A percentile compares a stretch with the other conserved stretches of the same genome.
These are phyloP conservation scores for Flaveria ramosissima DNA, from an alignment of 129 eudicot genomes.

Conservation along the genomic window DNA sequence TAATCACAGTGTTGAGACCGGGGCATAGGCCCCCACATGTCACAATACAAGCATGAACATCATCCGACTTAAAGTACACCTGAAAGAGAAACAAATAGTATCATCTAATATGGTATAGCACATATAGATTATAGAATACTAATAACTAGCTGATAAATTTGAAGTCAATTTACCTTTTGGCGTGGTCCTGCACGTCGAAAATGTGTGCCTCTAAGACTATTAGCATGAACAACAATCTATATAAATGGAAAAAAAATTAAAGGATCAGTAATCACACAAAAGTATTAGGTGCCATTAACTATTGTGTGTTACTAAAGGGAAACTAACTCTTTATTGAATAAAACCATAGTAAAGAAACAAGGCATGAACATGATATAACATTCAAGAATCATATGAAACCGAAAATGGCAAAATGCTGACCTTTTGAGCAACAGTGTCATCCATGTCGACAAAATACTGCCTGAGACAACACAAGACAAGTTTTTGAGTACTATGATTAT, in stretches of 20 bases:
- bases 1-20: conserved; percentile 90
- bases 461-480: conserved; percentile 41
- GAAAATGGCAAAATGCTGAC: conserved; percentile 40
- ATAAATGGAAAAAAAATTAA: background rate
- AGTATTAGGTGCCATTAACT: background rate
- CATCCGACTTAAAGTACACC: conserved; percentile 81
- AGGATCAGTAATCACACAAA: background rate
- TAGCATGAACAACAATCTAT: conserved; percentile 74
- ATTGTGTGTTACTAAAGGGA: background rate
- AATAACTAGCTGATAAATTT: background rate
- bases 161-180: conserved; percentile 53
- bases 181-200: conserved; percentile 97
- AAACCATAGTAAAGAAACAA: conserved; percentile 3
- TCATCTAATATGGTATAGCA: background rate
- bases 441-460: conserved; percentile 83
- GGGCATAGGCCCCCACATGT: conserved; percentile 98
- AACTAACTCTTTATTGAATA: conserved; percentile 21
- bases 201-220: conserved; percentile 87
- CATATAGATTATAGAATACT: background rate
- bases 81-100: conserved; percentile 32
- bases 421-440: conserved; percentile 76
- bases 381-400: background rate
- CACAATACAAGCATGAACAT: conserved; percentile 85
- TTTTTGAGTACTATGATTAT: background rate
- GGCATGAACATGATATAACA: background rate